Base-by-base conservation (phyloP, 139 green algal genomes). In the Nannochloris sp. region DNA sequence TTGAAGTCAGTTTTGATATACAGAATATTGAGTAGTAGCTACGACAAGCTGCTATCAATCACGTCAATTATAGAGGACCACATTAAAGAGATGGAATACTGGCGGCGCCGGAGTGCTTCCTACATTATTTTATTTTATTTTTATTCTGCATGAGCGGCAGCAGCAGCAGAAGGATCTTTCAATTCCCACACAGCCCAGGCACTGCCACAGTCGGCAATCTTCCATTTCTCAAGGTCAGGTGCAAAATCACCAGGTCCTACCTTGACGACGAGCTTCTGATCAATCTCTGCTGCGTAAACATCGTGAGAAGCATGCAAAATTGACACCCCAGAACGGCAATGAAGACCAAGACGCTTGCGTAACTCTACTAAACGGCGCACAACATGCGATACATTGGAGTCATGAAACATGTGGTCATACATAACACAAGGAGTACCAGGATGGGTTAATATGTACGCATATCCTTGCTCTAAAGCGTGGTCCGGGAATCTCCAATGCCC, bases 381-480 rank as follows among this genome's bases (percentile, higher is more conserved):
- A 32, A 68, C 58, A 54, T 93, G 71, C 54, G 72, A 74, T 13
- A 84, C 82, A 60, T 82, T 83, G 80, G 96, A 89, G 79, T 97
- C 89, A 48, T 80, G 69, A 42, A 85, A 90, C 63, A 87, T 63
- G 67, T 96, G 91, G 54, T 93, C 85, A 61, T 77, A 93, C 48
- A 95, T 90, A 13, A 91, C 33, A 67, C 76, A 86, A 14, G 84
- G 84, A 1, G 81, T 76, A 64, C 91, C 89, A 0, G 92, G 92
- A 76, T 97, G 92, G 8, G 92, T 98, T 29, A 97, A 73, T 37
- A 97, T 89, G 80, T 97, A 97, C 15, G 87, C 87, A 56, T 97
- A 98, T 23, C 92, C 92, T 35, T 78, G 27, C 29, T 68, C 70
- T 12, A 92, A 48, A 23, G 81, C 53, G 8, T 85, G 44, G 2